Conservation (phyloP, 352 stramenopile species). For the Phytophthora podocarpi region DNA sequence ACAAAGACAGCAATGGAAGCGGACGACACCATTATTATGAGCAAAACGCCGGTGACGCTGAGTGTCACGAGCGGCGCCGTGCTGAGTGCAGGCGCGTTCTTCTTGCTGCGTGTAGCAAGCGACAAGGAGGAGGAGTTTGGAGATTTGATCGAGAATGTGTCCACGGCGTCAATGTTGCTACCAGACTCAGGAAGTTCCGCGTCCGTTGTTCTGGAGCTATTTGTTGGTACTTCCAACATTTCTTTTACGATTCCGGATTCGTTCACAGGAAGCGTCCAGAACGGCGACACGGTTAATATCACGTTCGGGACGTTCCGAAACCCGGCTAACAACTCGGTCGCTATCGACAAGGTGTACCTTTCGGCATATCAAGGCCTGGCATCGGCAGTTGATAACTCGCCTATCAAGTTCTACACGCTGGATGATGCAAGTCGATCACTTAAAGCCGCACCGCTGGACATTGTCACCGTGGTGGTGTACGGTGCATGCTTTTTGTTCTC, state of each 20-base stretch:
- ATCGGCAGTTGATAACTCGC: slow-evolving; percentile 66
- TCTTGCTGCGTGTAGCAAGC: slow-evolving; percentile 70
- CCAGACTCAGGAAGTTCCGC: slow-evolving; percentile 25
- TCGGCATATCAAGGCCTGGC: slow-evolving; percentile 69
- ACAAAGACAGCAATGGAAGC: slow-evolving; percentile 57
- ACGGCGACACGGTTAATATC: slow-evolving; percentile 73
- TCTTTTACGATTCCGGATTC: slow-evolving; percentile 75
- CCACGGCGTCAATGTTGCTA: slow-evolving; percentile 47
- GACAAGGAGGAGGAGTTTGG: slow-evolving; percentile 64
- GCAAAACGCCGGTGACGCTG: slow-evolving; percentile 55
- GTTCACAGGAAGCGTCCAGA: slow-evolving; percentile 67
- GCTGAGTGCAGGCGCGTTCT: slow-evolving; percentile 58
- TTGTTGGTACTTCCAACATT: slow-evolving; percentile 61
- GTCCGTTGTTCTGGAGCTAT: slow-evolving; percentile 51
- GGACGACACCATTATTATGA: slow-evolving; percentile 51
- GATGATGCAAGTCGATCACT: slow-evolving; percentile 51
- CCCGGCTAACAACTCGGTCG: slow-evolving; percentile 58
- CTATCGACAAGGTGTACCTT: slow-evolving; percentile 71
- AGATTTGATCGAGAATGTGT: slow-evolving; percentile 58
- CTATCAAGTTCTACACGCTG: slow-evolving; percentile 49
- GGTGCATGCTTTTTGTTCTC: slow-evolving; percentile 81
- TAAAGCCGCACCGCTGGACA: slow-evolving; percentile 68
- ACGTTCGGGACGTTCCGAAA: slow-evolving; percentile 72
- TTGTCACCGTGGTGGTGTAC: slow-evolving; percentile 75
- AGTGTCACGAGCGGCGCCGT: slow-evolving; percentile 66